phyloP scores from a whole-genome alignment of 192 early-diverging fungal species.

The Coemansia aciculifera region DNA sequence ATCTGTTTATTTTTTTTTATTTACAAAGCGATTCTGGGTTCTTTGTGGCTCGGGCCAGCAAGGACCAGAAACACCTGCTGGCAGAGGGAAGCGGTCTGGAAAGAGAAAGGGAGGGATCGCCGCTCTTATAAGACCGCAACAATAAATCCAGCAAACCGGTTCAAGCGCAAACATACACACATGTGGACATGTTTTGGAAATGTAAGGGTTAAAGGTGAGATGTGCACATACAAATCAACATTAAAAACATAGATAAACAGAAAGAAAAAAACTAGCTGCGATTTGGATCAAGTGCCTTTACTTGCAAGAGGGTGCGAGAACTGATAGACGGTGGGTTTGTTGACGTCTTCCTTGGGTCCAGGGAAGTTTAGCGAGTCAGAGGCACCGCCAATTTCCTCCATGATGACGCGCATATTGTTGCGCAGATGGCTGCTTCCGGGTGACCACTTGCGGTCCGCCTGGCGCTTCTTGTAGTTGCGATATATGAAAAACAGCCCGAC shows the following conservation, averaged over 20 bases:
- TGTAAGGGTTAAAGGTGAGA: background rate
- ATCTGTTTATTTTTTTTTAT: background rate
- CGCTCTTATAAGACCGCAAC: background rate
- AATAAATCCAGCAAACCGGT: background rate
- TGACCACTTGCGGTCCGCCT: slow-evolving; percentile 5
- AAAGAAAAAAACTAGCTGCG: background rate
- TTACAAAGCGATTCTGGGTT: background rate
- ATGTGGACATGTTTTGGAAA: background rate
- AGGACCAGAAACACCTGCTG: background rate
- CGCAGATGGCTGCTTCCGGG: slow-evolving; percentile 4
- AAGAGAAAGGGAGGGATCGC: background rate
- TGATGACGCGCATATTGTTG: slow-evolving; percentile 12
- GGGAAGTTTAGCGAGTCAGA: background rate
- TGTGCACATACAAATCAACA: background rate
- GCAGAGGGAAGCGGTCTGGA: background rate
- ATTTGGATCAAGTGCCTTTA: background rate
- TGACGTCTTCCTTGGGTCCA: background rate
- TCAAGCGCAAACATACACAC: background rate
- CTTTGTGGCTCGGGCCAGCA: background rate
- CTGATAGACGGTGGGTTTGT: background rate
- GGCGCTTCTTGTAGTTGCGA: slow-evolving; percentile 25
- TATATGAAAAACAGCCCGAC: slow-evolving; percentile 24
- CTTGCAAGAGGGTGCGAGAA: background rate
- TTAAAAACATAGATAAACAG: background rate
- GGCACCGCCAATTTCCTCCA: slow-evolving; percentile 4